Percentiles rank a stretch among this genome's conserved stretches.
Conservation (phyloP, 139 green algal species). For the Coelastrella sp. region DNA sequence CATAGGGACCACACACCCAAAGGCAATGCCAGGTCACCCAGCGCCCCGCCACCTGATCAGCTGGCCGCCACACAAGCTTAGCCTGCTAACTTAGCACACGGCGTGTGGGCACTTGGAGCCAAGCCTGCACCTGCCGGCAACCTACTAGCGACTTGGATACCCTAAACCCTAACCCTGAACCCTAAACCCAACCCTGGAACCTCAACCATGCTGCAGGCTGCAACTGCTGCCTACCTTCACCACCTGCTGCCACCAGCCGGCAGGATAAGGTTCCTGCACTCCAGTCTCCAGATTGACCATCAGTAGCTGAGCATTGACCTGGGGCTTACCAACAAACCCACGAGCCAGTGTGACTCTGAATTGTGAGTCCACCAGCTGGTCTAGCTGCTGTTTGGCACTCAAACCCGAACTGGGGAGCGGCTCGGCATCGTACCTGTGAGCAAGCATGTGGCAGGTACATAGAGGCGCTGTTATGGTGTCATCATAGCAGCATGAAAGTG, state of each 20-base stretch:
- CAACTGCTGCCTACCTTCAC: neutral
- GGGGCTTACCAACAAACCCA: neutral
- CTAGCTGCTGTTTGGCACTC: neutral
- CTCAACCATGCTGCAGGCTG: neutral
- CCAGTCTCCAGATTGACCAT: neutral
- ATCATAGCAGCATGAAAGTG: neutral
- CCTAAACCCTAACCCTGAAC: no score
- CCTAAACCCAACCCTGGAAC: no score
- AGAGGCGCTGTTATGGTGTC: neutral
- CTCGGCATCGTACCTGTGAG: neutral
- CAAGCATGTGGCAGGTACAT: neutral
- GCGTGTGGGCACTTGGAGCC: no score
- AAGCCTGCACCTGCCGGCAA: no score
- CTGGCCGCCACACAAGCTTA: no score
- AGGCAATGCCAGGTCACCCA: no score
- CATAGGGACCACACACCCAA: no score
- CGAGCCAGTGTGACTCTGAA: neutral
- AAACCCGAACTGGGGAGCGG: neutral
- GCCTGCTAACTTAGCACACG: no score
- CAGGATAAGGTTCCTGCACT: neutral
- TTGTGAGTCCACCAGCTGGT: neutral
- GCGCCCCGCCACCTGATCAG: no score
- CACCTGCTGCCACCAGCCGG: neutral
- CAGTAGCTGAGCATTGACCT: neutral
- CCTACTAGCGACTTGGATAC: no score